Conservation (phyloP, 2,329 filamentous ascomycete genomes). For the Pezicula carpinea region DNA sequence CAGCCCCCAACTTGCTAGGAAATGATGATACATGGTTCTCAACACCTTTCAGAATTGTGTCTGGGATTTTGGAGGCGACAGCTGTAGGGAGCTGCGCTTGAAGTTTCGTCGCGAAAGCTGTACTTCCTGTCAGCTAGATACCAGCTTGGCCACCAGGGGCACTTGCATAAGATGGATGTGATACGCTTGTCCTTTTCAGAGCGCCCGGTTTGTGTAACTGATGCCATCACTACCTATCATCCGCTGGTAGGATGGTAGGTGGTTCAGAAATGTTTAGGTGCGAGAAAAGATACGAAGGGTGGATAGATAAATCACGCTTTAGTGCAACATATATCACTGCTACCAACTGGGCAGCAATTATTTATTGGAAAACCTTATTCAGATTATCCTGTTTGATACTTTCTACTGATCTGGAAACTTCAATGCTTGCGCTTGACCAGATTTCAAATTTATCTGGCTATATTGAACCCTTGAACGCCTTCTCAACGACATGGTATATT, state of each 20-base stretch:
- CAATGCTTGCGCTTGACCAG: too few relatives aligned
- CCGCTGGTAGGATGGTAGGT: too few relatives aligned
- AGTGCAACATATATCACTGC: too few relatives aligned
- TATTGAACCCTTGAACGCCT: slow-evolving; percentile 1
- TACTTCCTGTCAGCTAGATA: slow-evolving; percentile 5
- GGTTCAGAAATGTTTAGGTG: background rate
- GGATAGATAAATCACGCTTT: background rate
- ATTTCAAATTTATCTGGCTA: too few relatives aligned
- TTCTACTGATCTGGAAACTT: background rate
- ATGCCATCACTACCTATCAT: slow-evolving; percentile 16
- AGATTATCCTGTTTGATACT: slow-evolving; percentile 2
- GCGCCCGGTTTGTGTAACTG: slow-evolving; percentile 7
- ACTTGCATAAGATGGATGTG: slow-evolving; percentile 29
- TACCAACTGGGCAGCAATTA: background rate
- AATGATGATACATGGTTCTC: slow-evolving; percentile 33
- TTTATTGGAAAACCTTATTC: background rate
- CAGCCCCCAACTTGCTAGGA: slow-evolving; percentile 26
- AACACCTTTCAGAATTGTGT: slow-evolving; percentile 34
- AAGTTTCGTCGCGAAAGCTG: slow-evolving; percentile 23
- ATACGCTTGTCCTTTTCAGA: slow-evolving; percentile 29
- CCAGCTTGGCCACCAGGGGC: background rate
- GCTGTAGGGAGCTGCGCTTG: slow-evolving; percentile 18
- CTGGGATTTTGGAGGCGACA: slow-evolving; percentile 10
- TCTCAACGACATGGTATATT: slow-evolving; percentile 8
- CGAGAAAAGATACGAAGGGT: background rate